A percentile compares a stretch with the other conserved stretches of the same genome.
Evolutionary conservation across 73 alveolate species (phyloP).

Genomic region (Stentor coeruleus): DNA sequence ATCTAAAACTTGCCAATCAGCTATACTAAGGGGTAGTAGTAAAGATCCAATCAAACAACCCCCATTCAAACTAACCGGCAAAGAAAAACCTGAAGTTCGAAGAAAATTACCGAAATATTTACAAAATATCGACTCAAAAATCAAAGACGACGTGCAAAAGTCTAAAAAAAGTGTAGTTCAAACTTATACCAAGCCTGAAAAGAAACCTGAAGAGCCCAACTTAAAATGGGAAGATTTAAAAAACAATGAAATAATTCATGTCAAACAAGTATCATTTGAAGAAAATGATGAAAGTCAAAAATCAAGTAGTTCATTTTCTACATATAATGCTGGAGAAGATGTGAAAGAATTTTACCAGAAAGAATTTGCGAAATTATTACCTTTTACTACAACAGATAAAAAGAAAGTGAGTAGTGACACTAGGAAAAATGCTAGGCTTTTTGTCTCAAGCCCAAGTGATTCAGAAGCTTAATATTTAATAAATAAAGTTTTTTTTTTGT

Average conservation of each 20-base stretch:
- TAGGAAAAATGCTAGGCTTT: no score
- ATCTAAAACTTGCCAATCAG: background rate
- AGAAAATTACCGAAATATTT: conserved; percentile 6
- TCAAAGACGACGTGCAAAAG: conserved; percentile 10
- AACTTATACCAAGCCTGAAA: no score
- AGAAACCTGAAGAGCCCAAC: background rate
- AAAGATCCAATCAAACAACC: background rate
- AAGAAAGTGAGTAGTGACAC: no score
- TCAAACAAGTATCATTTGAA: no score
- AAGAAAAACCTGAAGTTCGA: conserved; percentile 8
- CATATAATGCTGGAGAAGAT: background rate
- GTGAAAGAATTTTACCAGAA: background rate
- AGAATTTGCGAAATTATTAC: background rate
- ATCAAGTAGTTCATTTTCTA: background rate
- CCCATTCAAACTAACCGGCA: conserved; percentile 19
- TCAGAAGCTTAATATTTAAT: no score
- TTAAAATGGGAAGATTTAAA: background rate
- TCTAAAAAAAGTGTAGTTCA: background rate
- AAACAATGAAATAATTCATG: no score
- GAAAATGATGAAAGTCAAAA: no score
- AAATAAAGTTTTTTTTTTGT: no score
- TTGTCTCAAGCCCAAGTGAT: no score
- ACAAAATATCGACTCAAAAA: conserved; percentile 21
- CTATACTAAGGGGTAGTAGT: background rate
- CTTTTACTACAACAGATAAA: no score